These are phyloP conservation scores for Apocynum venetum DNA, from an alignment of 257 asterid species.

Conservation along the genomic window DNA sequence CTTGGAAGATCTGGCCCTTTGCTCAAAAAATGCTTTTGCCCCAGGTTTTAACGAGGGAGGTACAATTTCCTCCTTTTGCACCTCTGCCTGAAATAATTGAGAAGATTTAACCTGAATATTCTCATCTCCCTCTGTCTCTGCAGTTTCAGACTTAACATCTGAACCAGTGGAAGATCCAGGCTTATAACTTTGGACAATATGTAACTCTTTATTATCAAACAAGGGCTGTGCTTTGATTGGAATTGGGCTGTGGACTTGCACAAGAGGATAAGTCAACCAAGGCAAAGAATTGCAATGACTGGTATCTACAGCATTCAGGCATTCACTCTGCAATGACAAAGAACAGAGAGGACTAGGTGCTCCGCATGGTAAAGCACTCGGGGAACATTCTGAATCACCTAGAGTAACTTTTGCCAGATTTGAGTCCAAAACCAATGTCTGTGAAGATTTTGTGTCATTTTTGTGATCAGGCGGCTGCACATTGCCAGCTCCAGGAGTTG, in stretches of 20 bases:
- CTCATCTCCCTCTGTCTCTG: slow-evolving; percentile 20
- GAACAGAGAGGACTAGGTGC: slow-evolving; percentile 17
- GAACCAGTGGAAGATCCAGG: slow-evolving; percentile 54
- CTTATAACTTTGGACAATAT: slow-evolving; percentile 28
- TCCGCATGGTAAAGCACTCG: slow-evolving; percentile 18
- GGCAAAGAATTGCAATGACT: slow-evolving; percentile 25
- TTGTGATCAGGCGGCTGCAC: slow-evolving; percentile 21
- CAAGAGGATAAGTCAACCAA: slow-evolving; percentile 35
- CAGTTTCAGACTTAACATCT: slow-evolving; percentile 30
- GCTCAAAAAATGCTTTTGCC: slow-evolving; percentile 23
- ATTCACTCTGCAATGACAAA: slow-evolving; percentile 12
- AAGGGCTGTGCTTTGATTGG: slow-evolving; percentile 39
- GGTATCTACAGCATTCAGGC: background rate
- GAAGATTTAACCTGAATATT: slow-evolving; percentile 29
- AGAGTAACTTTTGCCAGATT: slow-evolving; percentile 26
- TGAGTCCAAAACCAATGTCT: slow-evolving; percentile 25
- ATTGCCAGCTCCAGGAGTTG: slow-evolving; percentile 26
- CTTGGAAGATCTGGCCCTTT: slow-evolving; percentile 29
- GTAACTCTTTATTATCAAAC: slow-evolving; percentile 20
- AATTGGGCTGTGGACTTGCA: slow-evolving; percentile 50
- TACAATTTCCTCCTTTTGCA: slow-evolving; percentile 13
- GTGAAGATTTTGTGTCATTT: slow-evolving; percentile 22
- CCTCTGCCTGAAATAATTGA: slow-evolving; percentile 12
- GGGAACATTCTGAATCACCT: slow-evolving; percentile 19
- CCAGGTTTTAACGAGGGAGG: slow-evolving; percentile 28